These are phyloP conservation scores for Talaromyces atroroseus DNA, from an alignment of 2,329 filamentous ascomycete genomes.

Conservation along the genomic window DNA sequence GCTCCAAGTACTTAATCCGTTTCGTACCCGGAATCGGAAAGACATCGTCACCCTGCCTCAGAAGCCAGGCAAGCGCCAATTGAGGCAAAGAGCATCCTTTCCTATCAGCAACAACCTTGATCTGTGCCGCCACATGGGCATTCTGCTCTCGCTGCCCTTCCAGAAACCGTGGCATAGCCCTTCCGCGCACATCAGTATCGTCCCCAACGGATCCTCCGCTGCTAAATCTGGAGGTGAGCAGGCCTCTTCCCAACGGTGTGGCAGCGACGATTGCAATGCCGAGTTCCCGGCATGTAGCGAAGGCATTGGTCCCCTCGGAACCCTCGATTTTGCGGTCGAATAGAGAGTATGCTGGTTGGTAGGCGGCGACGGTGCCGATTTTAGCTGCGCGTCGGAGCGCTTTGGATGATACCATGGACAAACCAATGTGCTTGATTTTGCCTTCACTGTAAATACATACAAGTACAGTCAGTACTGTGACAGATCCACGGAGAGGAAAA, in stretches of 20 bases:
- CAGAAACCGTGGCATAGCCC: background rate
- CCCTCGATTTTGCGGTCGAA: slow-evolving; percentile 30
- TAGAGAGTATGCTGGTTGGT: slow-evolving; percentile 52
- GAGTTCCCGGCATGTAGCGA: slow-evolving; percentile 17
- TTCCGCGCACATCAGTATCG: background rate
- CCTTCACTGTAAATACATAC: background rate
- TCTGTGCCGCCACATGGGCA: background rate
- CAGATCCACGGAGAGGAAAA: no score
- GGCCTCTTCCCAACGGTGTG: slow-evolving; percentile 16
- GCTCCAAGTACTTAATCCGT: slow-evolving; percentile 21
- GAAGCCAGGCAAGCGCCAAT: slow-evolving; percentile 17
- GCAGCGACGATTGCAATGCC: slow-evolving; percentile 17
- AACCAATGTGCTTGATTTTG: slow-evolving; percentile 50
- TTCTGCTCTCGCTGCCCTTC: background rate
- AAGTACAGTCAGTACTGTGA: no score
- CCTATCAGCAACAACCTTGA: slow-evolving; percentile 15
- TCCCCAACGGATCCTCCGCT: background rate
- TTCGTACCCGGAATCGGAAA: slow-evolving; percentile 25
- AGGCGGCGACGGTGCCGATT: slow-evolving; percentile 47
- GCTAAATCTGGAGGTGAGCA: slow-evolving; percentile 14
- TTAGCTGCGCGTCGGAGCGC: slow-evolving; percentile 49
- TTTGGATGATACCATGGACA: slow-evolving; percentile 48
- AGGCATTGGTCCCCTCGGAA: slow-evolving; percentile 5
- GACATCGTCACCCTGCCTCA: slow-evolving; percentile 14
- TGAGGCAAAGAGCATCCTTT: slow-evolving; percentile 16